These are phyloP conservation scores for Calocera cornea DNA, from an alignment of 768 basidiomycete genomes.

Conservation along the genomic window DNA sequence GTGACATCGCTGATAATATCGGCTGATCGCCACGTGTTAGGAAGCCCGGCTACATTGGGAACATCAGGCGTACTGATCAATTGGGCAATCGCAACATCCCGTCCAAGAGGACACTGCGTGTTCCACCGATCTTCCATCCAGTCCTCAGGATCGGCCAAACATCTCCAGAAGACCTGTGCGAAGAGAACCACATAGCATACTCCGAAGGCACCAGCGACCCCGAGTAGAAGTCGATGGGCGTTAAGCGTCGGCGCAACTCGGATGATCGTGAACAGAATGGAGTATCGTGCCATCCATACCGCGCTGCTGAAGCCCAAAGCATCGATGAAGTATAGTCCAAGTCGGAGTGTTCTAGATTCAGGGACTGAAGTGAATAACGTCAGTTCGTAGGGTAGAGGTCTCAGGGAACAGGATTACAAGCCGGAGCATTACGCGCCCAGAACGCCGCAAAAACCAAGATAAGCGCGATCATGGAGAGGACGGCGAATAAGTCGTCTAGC, in stretches of 20 bases:
- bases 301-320: background rate
- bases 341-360: background rate
- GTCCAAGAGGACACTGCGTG: conserved; percentile 33
- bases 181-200: conserved; percentile 29
- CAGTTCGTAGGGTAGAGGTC: background rate
- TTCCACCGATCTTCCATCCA: conserved; percentile 28
- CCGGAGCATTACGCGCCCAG: background rate
- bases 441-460: background rate
- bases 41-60: background rate
- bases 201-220: conserved; percentile 19
- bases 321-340: background rate
- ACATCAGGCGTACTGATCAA: conserved; percentile 33
- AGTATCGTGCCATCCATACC: conserved; percentile 28
- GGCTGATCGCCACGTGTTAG: conserved; percentile 23
- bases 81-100: conserved; percentile 39
- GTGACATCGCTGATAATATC: conserved; percentile 35
- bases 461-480: background rate
- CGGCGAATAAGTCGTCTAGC: background rate
- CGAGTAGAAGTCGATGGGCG: conserved; percentile 10
- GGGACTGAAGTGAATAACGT: background rate
- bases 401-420: background rate
- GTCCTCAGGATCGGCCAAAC: conserved; percentile 23
- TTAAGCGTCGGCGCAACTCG: conserved; percentile 34
- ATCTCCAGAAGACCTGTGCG: conserved; percentile 35
- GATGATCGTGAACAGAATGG: conserved; percentile 42